Evolutionary conservation across 257 asterid genomes (phyloP).

Genomic region (Knoxia roxburghii): DNA sequence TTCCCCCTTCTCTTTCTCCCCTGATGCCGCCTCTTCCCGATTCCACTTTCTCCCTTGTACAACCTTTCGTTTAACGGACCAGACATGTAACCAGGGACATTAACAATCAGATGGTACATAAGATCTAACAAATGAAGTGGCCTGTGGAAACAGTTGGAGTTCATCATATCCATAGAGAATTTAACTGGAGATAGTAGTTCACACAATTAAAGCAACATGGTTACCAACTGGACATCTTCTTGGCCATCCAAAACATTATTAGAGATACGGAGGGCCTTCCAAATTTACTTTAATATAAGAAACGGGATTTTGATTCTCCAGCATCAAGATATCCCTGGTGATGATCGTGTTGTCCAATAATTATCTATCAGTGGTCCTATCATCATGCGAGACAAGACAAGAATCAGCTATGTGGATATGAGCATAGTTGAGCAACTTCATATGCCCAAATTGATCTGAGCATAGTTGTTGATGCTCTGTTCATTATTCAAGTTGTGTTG

Average conservation of each 20-base stretch:
- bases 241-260: background rate
- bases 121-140: slow-evolving; percentile 34
- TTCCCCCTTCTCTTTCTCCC: too few relatives aligned
- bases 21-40: too few relatives aligned
- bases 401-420: slow-evolving; percentile 17
- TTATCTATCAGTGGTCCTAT: slow-evolving; percentile 4
- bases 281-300: slow-evolving; percentile 22
- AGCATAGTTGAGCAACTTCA: too few relatives aligned
- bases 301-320: slow-evolving; percentile 44
- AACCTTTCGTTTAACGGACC: background rate
- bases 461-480: too few relatives aligned
- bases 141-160: background rate
- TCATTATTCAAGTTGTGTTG: too few relatives aligned
- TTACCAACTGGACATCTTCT: background rate
- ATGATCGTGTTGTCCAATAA: slow-evolving; percentile 18
- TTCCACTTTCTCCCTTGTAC: too few relatives aligned
- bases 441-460: too few relatives aligned
- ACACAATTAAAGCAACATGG: slow-evolving; percentile 20
- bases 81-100: background rate
- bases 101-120: slow-evolving; percentile 31
- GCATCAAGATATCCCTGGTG: slow-evolving; percentile 33
- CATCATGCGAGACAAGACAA: background rate
- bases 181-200: slow-evolving; percentile 26
- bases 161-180: slow-evolving; percentile 1
- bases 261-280: background rate